phyloP scores from a whole-genome alignment of 75 land plant species.

The Gnetum montanum region DNA sequence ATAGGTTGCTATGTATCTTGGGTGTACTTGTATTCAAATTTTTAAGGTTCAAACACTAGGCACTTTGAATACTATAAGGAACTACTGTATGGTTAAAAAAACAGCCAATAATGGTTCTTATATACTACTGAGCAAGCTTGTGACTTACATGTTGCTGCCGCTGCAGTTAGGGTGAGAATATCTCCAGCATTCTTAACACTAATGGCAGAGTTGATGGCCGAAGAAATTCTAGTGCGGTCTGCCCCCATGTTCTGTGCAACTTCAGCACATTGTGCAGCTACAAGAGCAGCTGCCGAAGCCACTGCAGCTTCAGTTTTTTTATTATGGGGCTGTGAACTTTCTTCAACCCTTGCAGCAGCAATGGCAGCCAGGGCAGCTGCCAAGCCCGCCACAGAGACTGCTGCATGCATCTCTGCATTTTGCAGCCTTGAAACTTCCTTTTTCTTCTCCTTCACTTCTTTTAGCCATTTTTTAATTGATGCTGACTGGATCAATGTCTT shows the following conservation, averaged over 20 bases:
- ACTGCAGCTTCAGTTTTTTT: conserved; percentile 44
- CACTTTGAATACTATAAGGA: not conserved
- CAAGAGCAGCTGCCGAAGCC: conserved; percentile 84
- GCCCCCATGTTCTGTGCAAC: conserved; percentile 91
- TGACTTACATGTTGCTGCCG: conserved; percentile 71
- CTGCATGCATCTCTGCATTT: conserved; percentile 84
- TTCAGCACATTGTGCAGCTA: conserved; percentile 83
- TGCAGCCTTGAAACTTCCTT: conserved; percentile 60
- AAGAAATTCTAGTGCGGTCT: conserved; percentile 47
- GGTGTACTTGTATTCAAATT: not conserved
- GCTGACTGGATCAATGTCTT: conserved; percentile 20
- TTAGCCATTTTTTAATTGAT: conserved; percentile 71
- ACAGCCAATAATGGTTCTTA: not conserved
- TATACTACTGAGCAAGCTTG: not conserved
- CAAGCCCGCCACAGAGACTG: conserved; percentile 83
- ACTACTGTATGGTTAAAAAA: not conserved
- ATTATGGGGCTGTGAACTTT: conserved; percentile 1
- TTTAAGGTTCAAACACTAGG: not conserved
- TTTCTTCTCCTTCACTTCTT: conserved; percentile 49
- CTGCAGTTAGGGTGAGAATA: conserved; percentile 74
- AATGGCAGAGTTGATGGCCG: conserved; percentile 61
- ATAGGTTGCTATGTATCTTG: not conserved
- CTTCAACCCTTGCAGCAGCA: conserved; percentile 52
- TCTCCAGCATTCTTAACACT: conserved; percentile 58
- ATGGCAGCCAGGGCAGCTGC: conserved; percentile 94